Base-by-base conservation (phyloP, 306 rosid species). In the Prunus mira region DNA sequence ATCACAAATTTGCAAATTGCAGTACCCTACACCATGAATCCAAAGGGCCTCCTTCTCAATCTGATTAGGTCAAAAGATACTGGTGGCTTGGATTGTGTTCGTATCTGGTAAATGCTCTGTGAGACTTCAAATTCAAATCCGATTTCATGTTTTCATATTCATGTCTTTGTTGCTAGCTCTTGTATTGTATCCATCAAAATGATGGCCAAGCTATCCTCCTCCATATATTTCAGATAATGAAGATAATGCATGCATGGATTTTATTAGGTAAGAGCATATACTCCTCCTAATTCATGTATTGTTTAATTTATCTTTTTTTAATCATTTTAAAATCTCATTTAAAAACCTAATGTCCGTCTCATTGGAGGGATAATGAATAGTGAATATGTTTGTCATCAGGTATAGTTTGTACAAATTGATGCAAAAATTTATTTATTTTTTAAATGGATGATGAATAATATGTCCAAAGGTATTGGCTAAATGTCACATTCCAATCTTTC, bases 11-110 rank as follows among this genome's bases (percentile, higher is more conserved):
- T 1, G 43, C 9, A 14, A 56, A 9, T 56, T 20, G 24, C 28
- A 10, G 10, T n/a, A 56, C 34, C 65, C 57, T 50, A 43, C 64
- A 18, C 56, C 68, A 24, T 24, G 67, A 27, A 63, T 32, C 20
- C 30, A 30, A 79, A 66, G 64, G 74, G 45, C 71, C 32, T 63
- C 67, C 67, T 34, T 28, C 72, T 75, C 80, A 12, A 22, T 32
- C 74, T 69, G 75, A 25, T 72, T 62, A 77, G 61, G 19, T 58
- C 78, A 65, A 81, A 73, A 65, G 65, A 60, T 50, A 17, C 2
- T 19, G 72, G 75, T 8, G 15, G 79, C 27, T 82, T 34, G 47
- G 50, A 76, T 65, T 65, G 74, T 76, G 63, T 27, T 58, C 43
- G 4, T 41, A 32, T 70, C 57, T 30, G 73, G 41, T 30, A 77